A percentile compares a stretch with the other conserved stretches of the same genome.
Conservation (phyloP, 2,329 filamentous ascomycete species). For the Alternaria conjuncta region DNA sequence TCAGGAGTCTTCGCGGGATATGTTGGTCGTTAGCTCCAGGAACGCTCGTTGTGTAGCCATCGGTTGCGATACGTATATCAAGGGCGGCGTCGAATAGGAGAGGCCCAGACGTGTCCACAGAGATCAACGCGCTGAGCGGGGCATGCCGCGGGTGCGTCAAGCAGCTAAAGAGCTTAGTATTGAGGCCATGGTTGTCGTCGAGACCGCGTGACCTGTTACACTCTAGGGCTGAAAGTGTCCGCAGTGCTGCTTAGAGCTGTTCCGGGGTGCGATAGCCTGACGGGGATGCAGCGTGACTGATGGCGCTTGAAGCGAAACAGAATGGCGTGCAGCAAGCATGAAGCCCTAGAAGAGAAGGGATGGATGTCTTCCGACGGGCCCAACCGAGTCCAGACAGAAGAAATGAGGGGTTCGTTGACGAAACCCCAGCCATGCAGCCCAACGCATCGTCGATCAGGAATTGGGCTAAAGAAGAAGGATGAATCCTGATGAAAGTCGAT, state of each 20-base stretch:
- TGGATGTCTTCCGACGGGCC: slow-evolving; percentile 25
- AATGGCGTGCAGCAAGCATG: slow-evolving; percentile 46
- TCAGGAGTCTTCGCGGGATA: slow-evolving; percentile 18
- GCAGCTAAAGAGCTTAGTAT: slow-evolving; percentile 28
- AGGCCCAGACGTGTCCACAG: slow-evolving; percentile 27
- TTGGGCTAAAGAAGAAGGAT: slow-evolving; percentile 19
- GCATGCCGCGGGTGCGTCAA: slow-evolving; percentile 18
- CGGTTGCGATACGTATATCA: slow-evolving; percentile 13
- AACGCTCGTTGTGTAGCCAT: slow-evolving; percentile 25
- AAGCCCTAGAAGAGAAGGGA: slow-evolving; percentile 33
- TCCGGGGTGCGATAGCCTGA: slow-evolving; percentile 28
- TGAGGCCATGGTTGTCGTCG: slow-evolving; percentile 27
- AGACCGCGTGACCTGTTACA: slow-evolving; percentile 42
- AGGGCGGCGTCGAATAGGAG: slow-evolving; percentile 23
- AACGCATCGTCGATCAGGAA: slow-evolving; percentile 27
- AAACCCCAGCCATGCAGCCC: slow-evolving; percentile 22
- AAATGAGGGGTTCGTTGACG: slow-evolving; percentile 34
- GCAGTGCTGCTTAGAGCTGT: slow-evolving; percentile 22
- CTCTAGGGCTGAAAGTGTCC: slow-evolving; percentile 23
- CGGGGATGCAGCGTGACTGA: slow-evolving; percentile 29
- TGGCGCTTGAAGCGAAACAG: slow-evolving; percentile 46
- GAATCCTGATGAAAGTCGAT: slow-evolving; percentile 24
- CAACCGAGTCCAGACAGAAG: slow-evolving; percentile 36
- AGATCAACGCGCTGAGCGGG: slow-evolving; percentile 19
- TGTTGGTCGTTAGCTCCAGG: slow-evolving; percentile 35